These are phyloP conservation scores for Boletus austroedulis DNA, from an alignment of 1,284 basidiomycete genomes.

Conservation along the genomic window DNA sequence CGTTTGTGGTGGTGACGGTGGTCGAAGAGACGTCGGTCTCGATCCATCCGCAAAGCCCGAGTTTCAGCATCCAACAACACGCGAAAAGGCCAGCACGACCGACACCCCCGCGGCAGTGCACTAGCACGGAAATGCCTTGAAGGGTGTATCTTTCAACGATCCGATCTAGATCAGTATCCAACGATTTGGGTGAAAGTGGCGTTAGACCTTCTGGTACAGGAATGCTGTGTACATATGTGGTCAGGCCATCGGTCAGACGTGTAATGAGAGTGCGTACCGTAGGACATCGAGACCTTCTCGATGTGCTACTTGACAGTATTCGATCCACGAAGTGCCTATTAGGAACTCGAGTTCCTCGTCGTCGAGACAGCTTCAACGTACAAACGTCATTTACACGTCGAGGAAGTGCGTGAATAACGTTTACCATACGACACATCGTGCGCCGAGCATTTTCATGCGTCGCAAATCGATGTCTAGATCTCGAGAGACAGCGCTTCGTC, in stretches of 20 bases:
- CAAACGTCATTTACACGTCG: not conserved
- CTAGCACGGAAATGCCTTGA: slow-evolving; percentile 71
- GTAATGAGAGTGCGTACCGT: slow-evolving; percentile 34
- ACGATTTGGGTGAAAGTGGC: slow-evolving; percentile 59
- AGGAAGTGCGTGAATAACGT: not conserved
- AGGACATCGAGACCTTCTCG: slow-evolving; percentile 76
- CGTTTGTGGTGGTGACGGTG: not conserved
- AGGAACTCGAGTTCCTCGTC: slow-evolving; percentile 78
- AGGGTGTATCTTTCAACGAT: slow-evolving; percentile 78
- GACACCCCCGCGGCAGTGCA: slow-evolving; percentile 94
- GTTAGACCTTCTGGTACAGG: slow-evolving; percentile 92
- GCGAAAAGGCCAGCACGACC: slow-evolving; percentile 93
- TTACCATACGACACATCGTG: slow-evolving; percentile 82
- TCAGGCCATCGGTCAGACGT: slow-evolving; percentile 4
- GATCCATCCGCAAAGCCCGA: slow-evolving; percentile 81
- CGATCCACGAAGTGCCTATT: slow-evolving; percentile 78
- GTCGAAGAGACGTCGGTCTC: slow-evolving; percentile 27
- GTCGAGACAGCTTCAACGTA: slow-evolving; percentile 69
- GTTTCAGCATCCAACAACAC: slow-evolving; percentile 89
- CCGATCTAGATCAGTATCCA: slow-evolving; percentile 71
- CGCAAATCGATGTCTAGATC: slow-evolving; percentile 76
- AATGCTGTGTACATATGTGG: slow-evolving; percentile 46
- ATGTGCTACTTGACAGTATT: slow-evolving; percentile 67
- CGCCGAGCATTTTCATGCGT: slow-evolving; percentile 75
- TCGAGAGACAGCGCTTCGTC: slow-evolving; percentile 81